Conservation (phyloP, 1,284 basidiomycete genomes). For the Baeospora myosura region DNA sequence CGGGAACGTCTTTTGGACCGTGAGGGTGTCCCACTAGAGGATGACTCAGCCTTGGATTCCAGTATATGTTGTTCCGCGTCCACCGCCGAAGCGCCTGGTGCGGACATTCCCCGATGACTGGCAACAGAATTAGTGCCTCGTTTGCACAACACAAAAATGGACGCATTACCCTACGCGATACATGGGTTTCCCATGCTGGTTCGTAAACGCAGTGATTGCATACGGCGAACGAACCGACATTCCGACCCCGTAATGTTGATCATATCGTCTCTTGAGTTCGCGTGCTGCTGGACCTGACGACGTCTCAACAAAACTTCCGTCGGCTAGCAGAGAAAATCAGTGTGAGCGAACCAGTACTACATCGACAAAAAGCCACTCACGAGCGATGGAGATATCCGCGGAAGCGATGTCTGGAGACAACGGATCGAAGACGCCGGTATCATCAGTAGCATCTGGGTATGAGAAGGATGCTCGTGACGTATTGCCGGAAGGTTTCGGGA, state of each 20-base stretch:
- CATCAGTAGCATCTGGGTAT: slow-evolving; percentile 26
- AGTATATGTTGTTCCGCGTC: slow-evolving; percentile 10
- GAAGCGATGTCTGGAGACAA: slow-evolving; percentile 1
- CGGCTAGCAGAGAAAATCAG: slow-evolving; percentile 34
- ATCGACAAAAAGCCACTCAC: slow-evolving; percentile 33
- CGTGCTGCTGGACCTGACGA: slow-evolving; percentile 64
- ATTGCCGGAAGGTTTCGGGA: slow-evolving; percentile 29
- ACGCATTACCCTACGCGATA: slow-evolving; percentile 58
- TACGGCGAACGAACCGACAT: slow-evolving; percentile 66
- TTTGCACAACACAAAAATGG: slow-evolving; percentile 8
- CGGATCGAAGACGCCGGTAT: background rate
- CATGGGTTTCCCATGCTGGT: slow-evolving; percentile 69
- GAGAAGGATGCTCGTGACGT: slow-evolving; percentile 36
- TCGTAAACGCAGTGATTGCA: slow-evolving; percentile 69
- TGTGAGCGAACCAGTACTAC: slow-evolving; percentile 3
- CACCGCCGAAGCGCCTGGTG: slow-evolving; percentile 26
- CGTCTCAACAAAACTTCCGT: slow-evolving; percentile 72
- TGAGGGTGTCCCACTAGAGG: slow-evolving; percentile 3
- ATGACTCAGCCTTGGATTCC: slow-evolving; percentile 2
- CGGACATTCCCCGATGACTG: slow-evolving; percentile 41
- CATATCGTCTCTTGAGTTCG: slow-evolving; percentile 67
- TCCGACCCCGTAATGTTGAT: slow-evolving; percentile 58
- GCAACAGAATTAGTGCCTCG: slow-evolving; percentile 10
- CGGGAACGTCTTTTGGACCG: slow-evolving; percentile 48
- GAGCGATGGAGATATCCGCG: slow-evolving; percentile 31